These are phyloP conservation scores for Aphanomyces invadans DNA, from an alignment of 352 stramenopile species.

Conservation along the genomic window DNA sequence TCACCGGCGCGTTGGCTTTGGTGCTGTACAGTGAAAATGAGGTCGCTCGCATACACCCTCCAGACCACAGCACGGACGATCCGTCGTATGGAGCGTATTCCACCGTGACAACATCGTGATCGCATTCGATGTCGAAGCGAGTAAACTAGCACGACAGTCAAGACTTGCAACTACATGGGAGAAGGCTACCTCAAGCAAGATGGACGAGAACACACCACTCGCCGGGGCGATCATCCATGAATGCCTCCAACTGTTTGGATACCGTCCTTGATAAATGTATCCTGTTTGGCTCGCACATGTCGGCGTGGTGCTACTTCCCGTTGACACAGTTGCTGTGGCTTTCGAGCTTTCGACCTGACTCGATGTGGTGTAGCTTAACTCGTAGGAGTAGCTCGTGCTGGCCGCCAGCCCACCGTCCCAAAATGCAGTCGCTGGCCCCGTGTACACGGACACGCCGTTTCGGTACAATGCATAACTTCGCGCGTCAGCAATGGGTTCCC, in stretches of 20 bases:
- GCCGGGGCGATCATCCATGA: conserved; percentile 36
- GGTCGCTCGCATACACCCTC: conserved; percentile 37
- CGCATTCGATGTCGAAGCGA: conserved; percentile 54
- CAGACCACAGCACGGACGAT: conserved; percentile 37
- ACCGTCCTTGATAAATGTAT: conserved; percentile 32
- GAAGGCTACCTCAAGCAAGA: conserved; percentile 30
- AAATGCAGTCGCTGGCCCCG: conserved; percentile 12
- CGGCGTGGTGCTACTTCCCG: conserved; percentile 8
- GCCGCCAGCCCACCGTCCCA: conserved; percentile 5
- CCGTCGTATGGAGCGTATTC: conserved; percentile 27
- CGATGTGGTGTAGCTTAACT: conserved; percentile 11
- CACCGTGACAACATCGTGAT: conserved; percentile 56
- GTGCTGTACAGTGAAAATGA: conserved; percentile 38
- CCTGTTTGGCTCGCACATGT: conserved; percentile 30
- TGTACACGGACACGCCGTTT: conserved; percentile 27
- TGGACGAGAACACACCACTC: conserved; percentile 20
- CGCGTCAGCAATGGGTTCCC: conserved; percentile 36
- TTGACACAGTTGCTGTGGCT: not conserved
- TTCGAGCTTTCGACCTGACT: conserved; percentile 4
- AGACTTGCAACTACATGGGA: too few relatives aligned
- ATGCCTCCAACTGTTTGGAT: conserved; percentile 30
- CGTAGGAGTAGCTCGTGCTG: conserved; percentile 7
- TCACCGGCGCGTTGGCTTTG: conserved; percentile 25
- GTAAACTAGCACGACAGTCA: conserved; percentile 27
- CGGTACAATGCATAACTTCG: conserved; percentile 37